Base-by-base conservation (phyloP, 2,329 filamentous ascomycete genomes). In the Cordyceps militaris region DNA sequence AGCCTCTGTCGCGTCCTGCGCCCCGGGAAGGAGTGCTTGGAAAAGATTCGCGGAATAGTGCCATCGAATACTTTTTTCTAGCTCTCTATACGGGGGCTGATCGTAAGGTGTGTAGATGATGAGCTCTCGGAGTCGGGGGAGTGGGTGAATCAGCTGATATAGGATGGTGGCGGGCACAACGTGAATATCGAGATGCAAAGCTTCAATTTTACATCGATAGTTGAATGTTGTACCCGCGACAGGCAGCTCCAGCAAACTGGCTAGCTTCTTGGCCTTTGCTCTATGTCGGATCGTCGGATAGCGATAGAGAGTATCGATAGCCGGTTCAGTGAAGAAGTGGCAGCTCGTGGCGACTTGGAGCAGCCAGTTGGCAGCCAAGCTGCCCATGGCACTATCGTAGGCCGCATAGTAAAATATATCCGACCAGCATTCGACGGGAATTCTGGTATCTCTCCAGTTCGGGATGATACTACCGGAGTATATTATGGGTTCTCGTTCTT, bases 31-130 rank as follows among this genome's bases (percentile, higher is more conserved):
- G 7, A 96, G 74, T 0, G 83, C 79, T 2, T 80, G 70, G 60
- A 95, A 88, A 0, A 96, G 71, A 4, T 79, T 74, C 6, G 77
- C 70, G 11, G 87, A 80, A 66, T 94, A 92, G 16, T 77, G 78
- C 88, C 89, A 95, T 61, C 82, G 84, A 24, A 86, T 70, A 50
- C 74, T 77, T 28, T 75, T 73, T 50, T 81, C 76, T 5, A 85
- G 74, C 36, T 76, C 70, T 42, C 87, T 76, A 67, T 85, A 90
- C 0, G 87, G 87, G 2, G 86, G 78, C 61, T 82, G 73, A 65
- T 95, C 89, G 50, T 81, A 76, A 11, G 79, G 80, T 63, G 92
- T 88, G 61, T 85, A 86, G 16, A 96, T 78, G 58, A 91, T 83
- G 32, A 97, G 71, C 50, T 86, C 80, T 53, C 80, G 79, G 16